Conservation (phyloP, 176 grass and related monocot species). For the Oryza glaberrima region DNA sequence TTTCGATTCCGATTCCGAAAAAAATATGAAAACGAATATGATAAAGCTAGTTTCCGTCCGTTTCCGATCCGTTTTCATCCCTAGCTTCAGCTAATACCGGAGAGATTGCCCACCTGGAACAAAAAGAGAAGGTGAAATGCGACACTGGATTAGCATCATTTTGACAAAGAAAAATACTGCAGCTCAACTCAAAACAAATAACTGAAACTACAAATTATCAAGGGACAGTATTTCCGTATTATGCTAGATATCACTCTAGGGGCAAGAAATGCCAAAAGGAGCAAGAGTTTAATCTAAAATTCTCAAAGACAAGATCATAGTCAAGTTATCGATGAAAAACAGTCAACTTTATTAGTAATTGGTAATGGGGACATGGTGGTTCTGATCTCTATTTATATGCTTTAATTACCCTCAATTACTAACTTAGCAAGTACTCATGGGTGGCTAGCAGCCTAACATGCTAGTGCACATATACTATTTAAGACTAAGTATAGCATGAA, state of each 20-base stretch:
- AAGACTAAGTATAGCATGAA: not conserved
- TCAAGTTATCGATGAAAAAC: not conserved
- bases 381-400: no score
- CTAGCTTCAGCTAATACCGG: constrained; percentile 10
- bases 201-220: not conserved
- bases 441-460: not conserved
- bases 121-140: not conserved
- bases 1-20: no score
- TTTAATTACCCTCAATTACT: not conserved
- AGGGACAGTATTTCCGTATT: not conserved
- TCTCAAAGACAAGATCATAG: not conserved
- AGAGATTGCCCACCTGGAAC: constrained; percentile 38
- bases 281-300: not conserved
- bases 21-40: no score
- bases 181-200: not conserved
- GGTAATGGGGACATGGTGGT: not conserved
- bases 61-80: no score
- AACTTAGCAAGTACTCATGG: not conserved
- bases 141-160: constrained; percentile 2
- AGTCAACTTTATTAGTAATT: not conserved
- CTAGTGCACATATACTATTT: not conserved
- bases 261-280: no score
- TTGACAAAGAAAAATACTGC: not conserved
- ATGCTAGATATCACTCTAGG: not conserved
- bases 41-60: no score